Conservation (phyloP, 768 basidiomycete genomes). For the Mrakia hoshinonis region DNA sequence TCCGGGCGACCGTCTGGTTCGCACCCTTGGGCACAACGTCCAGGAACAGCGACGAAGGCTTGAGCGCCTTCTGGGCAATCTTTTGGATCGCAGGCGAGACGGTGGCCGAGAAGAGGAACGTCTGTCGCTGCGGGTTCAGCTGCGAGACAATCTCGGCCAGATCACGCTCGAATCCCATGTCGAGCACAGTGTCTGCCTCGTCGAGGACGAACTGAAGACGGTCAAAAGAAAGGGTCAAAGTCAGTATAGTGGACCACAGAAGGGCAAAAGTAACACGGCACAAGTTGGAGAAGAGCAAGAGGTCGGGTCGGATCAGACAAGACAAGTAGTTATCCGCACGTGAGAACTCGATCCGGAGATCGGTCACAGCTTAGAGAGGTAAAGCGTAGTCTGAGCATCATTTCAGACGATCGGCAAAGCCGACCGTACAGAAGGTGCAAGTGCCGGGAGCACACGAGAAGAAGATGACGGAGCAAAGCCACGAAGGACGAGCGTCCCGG, state of each 20-base stretch:
- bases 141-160: constrained; percentile 60
- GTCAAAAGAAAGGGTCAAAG: not conserved
- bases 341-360: constrained; percentile 2
- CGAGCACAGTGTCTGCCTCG: constrained; percentile 81
- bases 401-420: not conserved
- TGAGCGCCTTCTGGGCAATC: constrained; percentile 56
- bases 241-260: not conserved
- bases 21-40: constrained; percentile 58
- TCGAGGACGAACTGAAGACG: constrained; percentile 67
- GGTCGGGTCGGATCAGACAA: not conserved
- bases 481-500: not conserved
- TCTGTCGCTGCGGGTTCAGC: constrained; percentile 70
- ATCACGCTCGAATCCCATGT: constrained; percentile 86
- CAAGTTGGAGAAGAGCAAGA: not conserved
- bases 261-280: not conserved
- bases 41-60: constrained; percentile 58
- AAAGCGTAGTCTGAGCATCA: constrained; percentile 14
- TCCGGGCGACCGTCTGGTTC: constrained; percentile 55
- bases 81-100: constrained; percentile 63
- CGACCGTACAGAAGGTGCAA: too few relatives aligned
- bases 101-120: constrained; percentile 85
- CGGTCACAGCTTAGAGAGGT: constrained; percentile 18
- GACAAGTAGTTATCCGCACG: not conserved
- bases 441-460: not conserved
- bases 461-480: not conserved